Evolutionary conservation across 768 basidiomycete species (phyloP), one percentile per base, ranked within the genome.

Genomic region (Royoungia palumana): DNA sequence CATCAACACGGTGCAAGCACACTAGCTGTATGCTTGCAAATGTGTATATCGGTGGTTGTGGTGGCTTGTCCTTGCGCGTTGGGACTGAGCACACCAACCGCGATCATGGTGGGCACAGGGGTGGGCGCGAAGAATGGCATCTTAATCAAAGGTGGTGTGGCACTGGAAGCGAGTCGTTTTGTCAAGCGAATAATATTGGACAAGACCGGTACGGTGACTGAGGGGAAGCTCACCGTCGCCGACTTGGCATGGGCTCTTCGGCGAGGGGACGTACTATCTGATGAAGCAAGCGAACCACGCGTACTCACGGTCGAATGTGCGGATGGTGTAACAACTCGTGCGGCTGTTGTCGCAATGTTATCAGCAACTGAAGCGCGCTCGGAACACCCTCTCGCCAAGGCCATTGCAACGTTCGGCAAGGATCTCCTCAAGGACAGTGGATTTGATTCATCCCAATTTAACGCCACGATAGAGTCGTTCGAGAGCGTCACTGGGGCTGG

Each of bases 101-200:
- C 95, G 2, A 93, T 98, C 70, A 98, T 98, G 96, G 96, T 98
- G 27, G 96, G 96, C 16, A 98, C 95, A 0, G 96, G 96, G 1
- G 83, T 98, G 48, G 96, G 96, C 2, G 96, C 96, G 9, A 80
- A 88, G 72, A 95, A 98, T 60, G 95, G 96, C 0, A 98, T 99
- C 50, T 72, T 99, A 39, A 98, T 99, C 81, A 99, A 99, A 66
- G 94, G 96, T 19, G 96, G 94, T 2, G 77, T 88, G 13, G 94
- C 96, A 3, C 74, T 99, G 22, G 96, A 99, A 64, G 93, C 91
- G 4, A 93, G 92, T 68, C 83, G 81, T 56, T 75, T 77, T 44
- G 83, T 98, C 60, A 83, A 83, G 64, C 77, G 83, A 13, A 82
- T 98, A 54, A 81, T 96, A 0, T 65, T 98, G 41, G 96, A 99